Evolutionary conservation across 352 stramenopile species (phyloP).

Genomic region (Phytophthora cryptogea): DNA sequence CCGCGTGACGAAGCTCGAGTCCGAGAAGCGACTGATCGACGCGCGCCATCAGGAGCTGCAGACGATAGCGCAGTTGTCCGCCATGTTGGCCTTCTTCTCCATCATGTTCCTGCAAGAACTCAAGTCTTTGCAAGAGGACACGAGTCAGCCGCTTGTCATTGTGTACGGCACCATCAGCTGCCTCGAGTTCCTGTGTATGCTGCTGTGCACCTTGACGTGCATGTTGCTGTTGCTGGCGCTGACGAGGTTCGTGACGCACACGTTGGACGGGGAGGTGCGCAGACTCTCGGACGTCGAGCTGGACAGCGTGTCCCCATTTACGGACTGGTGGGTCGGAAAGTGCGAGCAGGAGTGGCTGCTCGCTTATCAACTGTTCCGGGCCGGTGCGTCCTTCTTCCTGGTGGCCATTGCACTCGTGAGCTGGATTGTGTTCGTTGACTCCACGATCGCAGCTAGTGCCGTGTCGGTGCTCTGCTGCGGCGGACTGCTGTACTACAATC

Average conservation of each 20-base stretch:
- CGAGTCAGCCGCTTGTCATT: conserved; percentile 58
- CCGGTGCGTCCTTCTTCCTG: conserved; percentile 61
- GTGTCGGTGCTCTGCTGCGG: conserved; percentile 8
- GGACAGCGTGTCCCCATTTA: conserved; percentile 72
- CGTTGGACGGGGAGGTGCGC: conserved; percentile 71
- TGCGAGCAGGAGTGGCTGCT: conserved; percentile 75
- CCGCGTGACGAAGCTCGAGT: conserved; percentile 75
- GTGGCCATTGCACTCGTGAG: conserved; percentile 59
- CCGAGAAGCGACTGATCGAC: conserved; percentile 80
- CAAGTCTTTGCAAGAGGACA: conserved; percentile 41
- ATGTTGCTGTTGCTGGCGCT: conserved; percentile 74
- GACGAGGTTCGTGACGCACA: conserved; percentile 78
- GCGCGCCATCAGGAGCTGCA: conserved; percentile 68
- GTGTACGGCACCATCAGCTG: conserved; percentile 62
- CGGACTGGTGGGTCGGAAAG: conserved; percentile 65
- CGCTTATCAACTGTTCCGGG: conserved; percentile 66
- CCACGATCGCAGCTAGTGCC: neutral
- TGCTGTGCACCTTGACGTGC: conserved; percentile 69
- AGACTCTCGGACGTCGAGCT: conserved; percentile 56
- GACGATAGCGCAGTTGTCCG: conserved; percentile 63
- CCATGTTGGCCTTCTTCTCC: conserved; percentile 71
- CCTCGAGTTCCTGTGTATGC: conserved; percentile 77
- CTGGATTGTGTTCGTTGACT: conserved; percentile 59
- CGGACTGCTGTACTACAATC: conserved; percentile 60
- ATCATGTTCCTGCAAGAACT: conserved; percentile 82